phyloP scores from a whole-genome alignment of 2,329 filamentous ascomycete species.

The Aspergillus ruber region DNA sequence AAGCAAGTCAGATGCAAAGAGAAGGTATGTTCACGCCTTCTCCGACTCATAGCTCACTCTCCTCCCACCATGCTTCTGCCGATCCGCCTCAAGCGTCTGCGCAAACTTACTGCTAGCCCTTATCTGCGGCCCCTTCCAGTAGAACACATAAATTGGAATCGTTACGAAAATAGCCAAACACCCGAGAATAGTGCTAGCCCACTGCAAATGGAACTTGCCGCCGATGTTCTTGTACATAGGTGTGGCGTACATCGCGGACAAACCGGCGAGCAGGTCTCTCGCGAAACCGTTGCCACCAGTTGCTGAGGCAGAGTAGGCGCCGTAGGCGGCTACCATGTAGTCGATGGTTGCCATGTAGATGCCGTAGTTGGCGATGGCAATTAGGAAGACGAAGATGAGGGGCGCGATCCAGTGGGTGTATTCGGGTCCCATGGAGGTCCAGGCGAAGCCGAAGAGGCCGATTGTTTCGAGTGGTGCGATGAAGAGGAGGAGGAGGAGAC shows the following conservation, averaged over 20 bases:
- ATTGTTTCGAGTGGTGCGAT: constrained; percentile 57
- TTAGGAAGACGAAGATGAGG: constrained; percentile 57
- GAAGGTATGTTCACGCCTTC: constrained; percentile 2
- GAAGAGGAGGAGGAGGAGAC: constrained; percentile 60
- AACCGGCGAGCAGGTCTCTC: constrained; percentile 65
- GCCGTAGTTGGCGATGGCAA: constrained; percentile 67
- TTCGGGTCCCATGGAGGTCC: constrained; percentile 58
- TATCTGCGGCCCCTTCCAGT: constrained; percentile 50
- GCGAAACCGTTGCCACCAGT: constrained; percentile 71
- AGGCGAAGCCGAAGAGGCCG: constrained; percentile 64
- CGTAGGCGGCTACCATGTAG: constrained; percentile 71
- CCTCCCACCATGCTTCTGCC: constrained; percentile 11
- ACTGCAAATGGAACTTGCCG: constrained; percentile 41
- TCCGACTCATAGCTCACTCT: constrained; percentile 12
- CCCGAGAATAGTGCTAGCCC: constrained; percentile 50
- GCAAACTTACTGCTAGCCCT: constrained; percentile 49
- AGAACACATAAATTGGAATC: constrained; percentile 51
- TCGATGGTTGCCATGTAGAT: constrained; percentile 74
- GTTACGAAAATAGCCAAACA: constrained; percentile 46
- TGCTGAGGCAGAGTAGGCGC: constrained; percentile 65
- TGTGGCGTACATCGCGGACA: constrained; percentile 61
- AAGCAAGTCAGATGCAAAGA: neutral
- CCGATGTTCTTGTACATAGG: constrained; percentile 54
- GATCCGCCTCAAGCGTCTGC: constrained; percentile 28
- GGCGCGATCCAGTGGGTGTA: constrained; percentile 63